These are phyloP conservation scores for Paecilomyces dactylethromorphus DNA, from an alignment of 2,329 filamentous ascomycete species.

Conservation along the genomic window DNA sequence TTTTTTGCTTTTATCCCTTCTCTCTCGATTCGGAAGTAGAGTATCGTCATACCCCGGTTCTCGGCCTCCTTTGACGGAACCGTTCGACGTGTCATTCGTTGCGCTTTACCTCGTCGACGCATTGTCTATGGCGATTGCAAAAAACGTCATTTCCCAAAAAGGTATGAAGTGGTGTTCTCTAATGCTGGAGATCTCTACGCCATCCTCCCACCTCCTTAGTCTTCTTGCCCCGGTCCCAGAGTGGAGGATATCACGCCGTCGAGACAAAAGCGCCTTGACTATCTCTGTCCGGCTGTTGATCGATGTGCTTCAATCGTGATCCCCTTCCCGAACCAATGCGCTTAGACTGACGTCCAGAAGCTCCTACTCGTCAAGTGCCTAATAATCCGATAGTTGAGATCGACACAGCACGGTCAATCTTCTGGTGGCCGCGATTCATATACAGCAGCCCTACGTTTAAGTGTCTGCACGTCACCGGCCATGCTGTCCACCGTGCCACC, in stretches of 20 bases:
- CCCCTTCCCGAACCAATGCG: not conserved
- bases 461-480: not conserved
- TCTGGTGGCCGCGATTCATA: not conserved
- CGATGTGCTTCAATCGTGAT: not conserved
- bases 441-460: not conserved
- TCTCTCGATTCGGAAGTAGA: not conserved
- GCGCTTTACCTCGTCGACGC: constrained; percentile 5
- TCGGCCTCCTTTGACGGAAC: constrained; percentile 1
- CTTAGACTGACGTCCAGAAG: not conserved
- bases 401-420: not conserved
- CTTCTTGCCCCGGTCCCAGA: not conserved
- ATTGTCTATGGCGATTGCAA: constrained; percentile 4
- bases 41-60: not conserved
- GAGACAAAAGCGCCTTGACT: not conserved
- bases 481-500: not conserved
- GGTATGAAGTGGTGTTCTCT: not conserved
- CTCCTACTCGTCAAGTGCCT: not conserved
- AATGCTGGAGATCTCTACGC: not conserved
- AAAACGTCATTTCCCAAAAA: constrained; percentile 2
- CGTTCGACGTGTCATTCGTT: constrained; percentile 12
- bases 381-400: constrained; percentile 1
- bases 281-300: not conserved
- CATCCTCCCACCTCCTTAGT: not conserved
- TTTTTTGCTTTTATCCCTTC: constrained; percentile 1
- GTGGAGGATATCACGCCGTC: not conserved